phyloP scores from a whole-genome alignment of 179 eudicot species.

The Beta lomatogona region DNA sequence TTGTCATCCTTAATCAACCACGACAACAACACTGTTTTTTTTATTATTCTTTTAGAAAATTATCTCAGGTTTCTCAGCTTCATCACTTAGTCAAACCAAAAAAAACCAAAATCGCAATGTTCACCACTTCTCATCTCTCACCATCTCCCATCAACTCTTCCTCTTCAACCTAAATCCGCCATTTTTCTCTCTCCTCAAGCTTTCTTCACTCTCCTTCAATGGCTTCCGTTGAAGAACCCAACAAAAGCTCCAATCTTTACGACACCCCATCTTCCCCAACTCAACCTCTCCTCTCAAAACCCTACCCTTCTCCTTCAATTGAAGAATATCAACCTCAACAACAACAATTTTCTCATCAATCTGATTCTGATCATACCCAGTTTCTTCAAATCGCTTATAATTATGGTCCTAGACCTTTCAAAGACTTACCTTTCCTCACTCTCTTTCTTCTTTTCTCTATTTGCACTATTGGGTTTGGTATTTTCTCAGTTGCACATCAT shows the following conservation, averaged over 20 bases:
- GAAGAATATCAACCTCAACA: conserved; percentile 32
- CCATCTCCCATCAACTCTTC: background rate
- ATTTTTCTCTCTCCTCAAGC: background rate
- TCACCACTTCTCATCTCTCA: background rate
- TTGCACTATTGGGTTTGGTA: conserved; percentile 73
- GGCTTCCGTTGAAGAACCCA: conserved; percentile 54
- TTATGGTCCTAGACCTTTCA: conserved; percentile 58
- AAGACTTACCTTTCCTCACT: conserved; percentile 74
- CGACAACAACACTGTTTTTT: background rate
- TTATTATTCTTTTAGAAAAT: background rate
- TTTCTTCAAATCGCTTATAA: conserved; percentile 79
- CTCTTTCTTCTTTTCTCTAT: conserved; percentile 58
- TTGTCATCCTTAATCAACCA: conserved; percentile 25
- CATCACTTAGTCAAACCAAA: conserved; percentile 9
- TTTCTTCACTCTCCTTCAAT: conserved; percentile 19
- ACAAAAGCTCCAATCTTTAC: conserved; percentile 34
- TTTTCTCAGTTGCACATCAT: conserved; percentile 60
- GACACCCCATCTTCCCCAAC: conserved; percentile 49
- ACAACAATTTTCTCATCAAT: conserved; percentile 27
- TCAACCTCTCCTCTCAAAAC: conserved; percentile 65
- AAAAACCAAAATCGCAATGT: background rate
- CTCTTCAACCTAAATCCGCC: background rate
- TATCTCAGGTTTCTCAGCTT: background rate
- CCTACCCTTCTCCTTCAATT: conserved; percentile 44
- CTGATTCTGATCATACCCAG: conserved; percentile 54